phyloP scores from a whole-genome alignment of 257 asterid genomes.

The Lithospermum erythrorhizon region DNA sequence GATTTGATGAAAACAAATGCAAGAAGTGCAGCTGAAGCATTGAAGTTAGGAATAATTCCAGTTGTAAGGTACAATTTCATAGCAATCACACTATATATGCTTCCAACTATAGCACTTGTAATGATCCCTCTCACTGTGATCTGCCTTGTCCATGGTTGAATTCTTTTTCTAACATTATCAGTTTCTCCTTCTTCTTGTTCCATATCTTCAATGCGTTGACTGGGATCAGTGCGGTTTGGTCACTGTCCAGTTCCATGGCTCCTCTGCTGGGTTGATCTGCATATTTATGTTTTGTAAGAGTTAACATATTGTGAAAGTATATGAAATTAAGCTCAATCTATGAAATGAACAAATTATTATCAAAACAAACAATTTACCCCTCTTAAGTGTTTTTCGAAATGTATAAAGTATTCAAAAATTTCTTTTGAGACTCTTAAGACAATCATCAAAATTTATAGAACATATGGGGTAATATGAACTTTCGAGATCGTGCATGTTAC shows the following conservation, averaged over 20 bases:
- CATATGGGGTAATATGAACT: too few species aligned
- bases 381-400: too few species aligned
- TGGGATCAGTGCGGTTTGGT: not conserved
- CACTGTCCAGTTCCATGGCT: not conserved
- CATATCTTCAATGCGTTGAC: not conserved
- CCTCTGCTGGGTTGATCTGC: not conserved
- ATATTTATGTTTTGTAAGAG: too few species aligned
- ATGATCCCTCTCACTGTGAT: constrained; percentile 52
- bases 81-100: constrained; percentile 55
- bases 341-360: too few species aligned
- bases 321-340: too few species aligned
- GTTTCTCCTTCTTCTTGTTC: not conserved
- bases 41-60: constrained; percentile 71
- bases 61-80: constrained; percentile 76
- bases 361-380: too few species aligned
- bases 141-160: constrained; percentile 60
- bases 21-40: constrained; percentile 76
- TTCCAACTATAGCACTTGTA: constrained; percentile 51
- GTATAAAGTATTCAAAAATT: too few species aligned
- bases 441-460: too few species aligned
- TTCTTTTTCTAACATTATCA: constrained; percentile 17
- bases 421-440: too few species aligned
- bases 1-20: constrained; percentile 43
- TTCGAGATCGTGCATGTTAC: too few species aligned
- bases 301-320: too few species aligned